A percentile compares a stretch with the other conserved stretches of the same genome.
phyloP scores from a whole-genome alignment of 257 asterid species.

The Salvia splendens region DNA sequence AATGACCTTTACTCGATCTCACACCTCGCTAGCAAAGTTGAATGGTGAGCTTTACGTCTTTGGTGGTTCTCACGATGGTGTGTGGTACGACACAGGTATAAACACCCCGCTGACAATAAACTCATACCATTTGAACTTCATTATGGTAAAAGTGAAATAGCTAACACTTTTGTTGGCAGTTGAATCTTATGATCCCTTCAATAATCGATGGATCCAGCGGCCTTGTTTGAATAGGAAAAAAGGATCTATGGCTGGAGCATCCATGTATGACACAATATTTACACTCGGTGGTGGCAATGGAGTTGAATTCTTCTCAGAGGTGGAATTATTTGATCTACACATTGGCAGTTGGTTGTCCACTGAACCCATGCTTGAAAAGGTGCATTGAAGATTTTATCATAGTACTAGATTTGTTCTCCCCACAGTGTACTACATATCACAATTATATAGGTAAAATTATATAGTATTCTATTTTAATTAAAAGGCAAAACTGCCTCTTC shows the following conservation, averaged over 20 bases:
- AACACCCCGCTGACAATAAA: background rate
- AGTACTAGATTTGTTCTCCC: too few species aligned
- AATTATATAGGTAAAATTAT: too few species aligned
- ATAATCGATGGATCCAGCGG: background rate
- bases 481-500: too few species aligned
- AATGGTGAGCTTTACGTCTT: conserved; percentile 54
- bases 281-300: conserved; percentile 12
- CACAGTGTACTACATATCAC: too few species aligned
- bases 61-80: conserved; percentile 53
- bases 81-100: conserved; percentile 66
- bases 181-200: conserved; percentile 13
- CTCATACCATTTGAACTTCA: background rate
- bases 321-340: conserved; percentile 14
- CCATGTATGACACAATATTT: conserved; percentile 3
- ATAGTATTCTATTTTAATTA: too few species aligned
- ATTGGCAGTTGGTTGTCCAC: background rate
- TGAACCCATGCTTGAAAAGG: conserved; percentile 15
- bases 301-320: background rate
- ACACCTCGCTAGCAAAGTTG: conserved; percentile 51
- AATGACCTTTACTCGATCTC: conserved; percentile 49
- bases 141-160: background rate
- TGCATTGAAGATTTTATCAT: background rate
- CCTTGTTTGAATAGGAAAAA: conserved; percentile 13
- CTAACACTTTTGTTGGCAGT: background rate
- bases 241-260: conserved; percentile 6